A percentile compares a stretch with the other conserved stretches of the same genome.
These are phyloP conservation scores for Dactylellina parvicollis DNA, from an alignment of 2,329 filamentous ascomycete genomes.

Conservation along the genomic window DNA sequence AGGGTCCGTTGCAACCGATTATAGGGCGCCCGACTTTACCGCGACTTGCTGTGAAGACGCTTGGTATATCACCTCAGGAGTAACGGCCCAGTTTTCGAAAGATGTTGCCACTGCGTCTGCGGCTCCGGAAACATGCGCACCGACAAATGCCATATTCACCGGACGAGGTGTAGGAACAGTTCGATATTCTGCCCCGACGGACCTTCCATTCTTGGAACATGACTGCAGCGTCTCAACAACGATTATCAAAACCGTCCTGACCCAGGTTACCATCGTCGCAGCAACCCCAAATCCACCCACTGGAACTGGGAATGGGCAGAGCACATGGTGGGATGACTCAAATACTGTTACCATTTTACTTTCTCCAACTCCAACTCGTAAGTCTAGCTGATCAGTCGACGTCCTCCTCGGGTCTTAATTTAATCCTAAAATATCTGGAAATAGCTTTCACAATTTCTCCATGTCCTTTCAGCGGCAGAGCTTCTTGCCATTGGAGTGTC, in stretches of 20 bases:
- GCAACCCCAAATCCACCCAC: conserved; percentile 41
- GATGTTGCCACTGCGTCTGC: conserved; percentile 4
- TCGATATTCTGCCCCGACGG: conserved; percentile 14
- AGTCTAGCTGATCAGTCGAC: background rate
- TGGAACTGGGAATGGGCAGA: conserved; percentile 33
- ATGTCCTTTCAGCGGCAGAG: conserved; percentile 1
- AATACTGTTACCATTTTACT: conserved; percentile 30
- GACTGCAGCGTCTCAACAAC: conserved; percentile 44
- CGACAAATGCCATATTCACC: conserved; percentile 28
- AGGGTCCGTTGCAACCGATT: conserved; percentile 16
- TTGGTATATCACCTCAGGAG: conserved; percentile 33
- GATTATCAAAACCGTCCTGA: conserved; percentile 24
- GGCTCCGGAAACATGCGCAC: conserved; percentile 14
- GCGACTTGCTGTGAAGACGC: conserved; percentile 40
- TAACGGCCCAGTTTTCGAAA: conserved; percentile 26
- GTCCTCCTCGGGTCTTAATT: background rate
- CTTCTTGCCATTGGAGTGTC: conserved; percentile 10
- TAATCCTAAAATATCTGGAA: background rate
- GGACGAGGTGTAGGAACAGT: conserved; percentile 17
- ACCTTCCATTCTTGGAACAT: conserved; percentile 34
- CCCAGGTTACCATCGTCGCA: conserved; percentile 17
- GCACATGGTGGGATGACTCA: conserved; percentile 44
- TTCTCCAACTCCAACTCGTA: conserved; percentile 37
- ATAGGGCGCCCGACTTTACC: conserved; percentile 17
- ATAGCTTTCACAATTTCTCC: conserved; percentile 39